phyloP scores from a whole-genome alignment of 2,329 filamentous ascomycete species.

The Pestalotiopsis sp. region DNA sequence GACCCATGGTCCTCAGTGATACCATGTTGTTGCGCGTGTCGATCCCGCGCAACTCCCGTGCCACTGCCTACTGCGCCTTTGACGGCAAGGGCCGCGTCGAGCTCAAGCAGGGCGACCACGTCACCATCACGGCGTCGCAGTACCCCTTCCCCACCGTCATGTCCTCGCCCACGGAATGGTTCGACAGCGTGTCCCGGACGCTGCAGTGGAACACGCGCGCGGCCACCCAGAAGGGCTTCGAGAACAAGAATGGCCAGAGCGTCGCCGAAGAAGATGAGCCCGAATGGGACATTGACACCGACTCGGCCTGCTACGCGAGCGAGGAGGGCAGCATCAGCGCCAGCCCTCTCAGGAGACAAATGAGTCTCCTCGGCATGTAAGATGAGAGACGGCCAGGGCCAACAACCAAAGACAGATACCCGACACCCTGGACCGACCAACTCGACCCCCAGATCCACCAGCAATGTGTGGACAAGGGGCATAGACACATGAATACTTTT shows the following conservation, averaged over 20 bases:
- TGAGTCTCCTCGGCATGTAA: slow-evolving; percentile 71
- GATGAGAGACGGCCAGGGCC: slow-evolving; percentile 11
- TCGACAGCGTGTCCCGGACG: slow-evolving; percentile 90
- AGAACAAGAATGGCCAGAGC: slow-evolving; percentile 46
- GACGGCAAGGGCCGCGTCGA: slow-evolving; percentile 96
- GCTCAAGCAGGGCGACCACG: slow-evolving; percentile 88
- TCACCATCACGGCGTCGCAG: slow-evolving; percentile 93
- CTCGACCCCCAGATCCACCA: too few relatives aligned
- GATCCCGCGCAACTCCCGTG: slow-evolving; percentile 81
- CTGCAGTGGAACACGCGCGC: slow-evolving; percentile 94
- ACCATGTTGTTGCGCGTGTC: slow-evolving; percentile 89
- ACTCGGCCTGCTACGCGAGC: slow-evolving; percentile 71
- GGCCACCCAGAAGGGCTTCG: slow-evolving; percentile 90
- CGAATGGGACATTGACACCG: slow-evolving; percentile 95
- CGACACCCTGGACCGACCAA: too few relatives aligned
- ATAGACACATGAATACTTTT: too few relatives aligned
- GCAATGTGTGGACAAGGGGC: too few relatives aligned
- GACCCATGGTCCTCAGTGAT: slow-evolving; percentile 96
- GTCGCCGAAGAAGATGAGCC: slow-evolving; percentile 55
- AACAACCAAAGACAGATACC: neutral
- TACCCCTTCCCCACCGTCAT: slow-evolving; percentile 98
- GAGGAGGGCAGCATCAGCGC: slow-evolving; percentile 71
- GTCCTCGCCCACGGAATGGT: slow-evolving; percentile 90
- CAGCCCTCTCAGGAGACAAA: slow-evolving; percentile 71
- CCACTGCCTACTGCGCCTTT: slow-evolving; percentile 95